Percentiles rank a stretch among this genome's conserved stretches.
Evolutionary conservation across 2,329 filamentous ascomycete genomes (phyloP).

Genomic region (Orbilia brochopaga): DNA sequence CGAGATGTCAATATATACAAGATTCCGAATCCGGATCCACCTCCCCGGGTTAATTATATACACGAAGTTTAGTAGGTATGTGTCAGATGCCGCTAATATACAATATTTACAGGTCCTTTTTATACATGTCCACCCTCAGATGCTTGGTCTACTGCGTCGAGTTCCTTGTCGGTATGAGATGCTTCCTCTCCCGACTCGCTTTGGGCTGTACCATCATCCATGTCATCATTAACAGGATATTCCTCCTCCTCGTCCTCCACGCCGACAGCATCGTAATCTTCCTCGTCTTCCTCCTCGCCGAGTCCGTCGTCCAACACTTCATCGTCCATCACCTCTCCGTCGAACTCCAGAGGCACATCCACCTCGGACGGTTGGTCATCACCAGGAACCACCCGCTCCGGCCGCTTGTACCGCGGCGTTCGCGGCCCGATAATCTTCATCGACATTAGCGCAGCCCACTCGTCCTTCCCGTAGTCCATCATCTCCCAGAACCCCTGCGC

Average conservation of each 20-base stretch:
- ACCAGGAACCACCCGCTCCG: neutral
- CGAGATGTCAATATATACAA: too few relatives aligned
- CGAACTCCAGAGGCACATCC: neutral
- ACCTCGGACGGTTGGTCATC: neutral
- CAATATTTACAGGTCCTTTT: constrained; percentile 26
- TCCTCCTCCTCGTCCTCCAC: neutral
- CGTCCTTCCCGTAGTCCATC: constrained; percentile 38
- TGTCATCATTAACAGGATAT: neutral
- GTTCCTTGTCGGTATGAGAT: neutral
- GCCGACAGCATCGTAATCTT: neutral
- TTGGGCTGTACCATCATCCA: too few relatives aligned
- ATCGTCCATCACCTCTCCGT: constrained; percentile 4
- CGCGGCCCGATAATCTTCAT: constrained; percentile 28
- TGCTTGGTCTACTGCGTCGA: neutral
- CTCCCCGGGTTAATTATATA: neutral
- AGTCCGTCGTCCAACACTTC: neutral
- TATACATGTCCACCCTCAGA: neutral
- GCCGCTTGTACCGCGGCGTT: constrained; percentile 7
- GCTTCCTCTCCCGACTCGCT: too few relatives aligned
- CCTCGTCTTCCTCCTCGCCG: neutral
- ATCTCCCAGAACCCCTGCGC: constrained; percentile 24
- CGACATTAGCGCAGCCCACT: constrained; percentile 27
- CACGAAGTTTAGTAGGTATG: neutral
- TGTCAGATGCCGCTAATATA: constrained; percentile 28
- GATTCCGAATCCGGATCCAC: too few relatives aligned